Conservation (phyloP, 2,329 filamentous ascomycete genomes). For the Dactylonectria estremocensis region DNA sequence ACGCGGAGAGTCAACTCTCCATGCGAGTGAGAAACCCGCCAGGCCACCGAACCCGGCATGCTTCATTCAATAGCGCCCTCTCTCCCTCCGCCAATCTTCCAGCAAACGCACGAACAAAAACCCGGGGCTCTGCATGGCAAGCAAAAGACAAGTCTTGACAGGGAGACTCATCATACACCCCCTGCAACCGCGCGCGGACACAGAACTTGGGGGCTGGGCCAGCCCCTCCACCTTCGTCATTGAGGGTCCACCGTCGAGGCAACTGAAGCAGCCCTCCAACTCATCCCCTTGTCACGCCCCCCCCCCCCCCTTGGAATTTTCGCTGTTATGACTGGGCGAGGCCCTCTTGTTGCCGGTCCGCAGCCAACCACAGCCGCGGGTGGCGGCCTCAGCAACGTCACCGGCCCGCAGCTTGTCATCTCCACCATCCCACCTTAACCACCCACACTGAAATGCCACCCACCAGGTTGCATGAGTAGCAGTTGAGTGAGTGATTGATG, state of each 20-base stretch:
- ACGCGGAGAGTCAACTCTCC: too few species aligned
- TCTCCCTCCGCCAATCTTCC: neutral
- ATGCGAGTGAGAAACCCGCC: neutral
- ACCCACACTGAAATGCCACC: slow-evolving; percentile 3
- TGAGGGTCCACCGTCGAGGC: slow-evolving; percentile 48
- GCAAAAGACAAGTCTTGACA: too few species aligned
- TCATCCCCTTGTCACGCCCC: slow-evolving; percentile 3
- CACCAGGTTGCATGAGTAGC: neutral
- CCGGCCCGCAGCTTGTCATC: slow-evolving; percentile 36
- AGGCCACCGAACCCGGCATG: neutral
- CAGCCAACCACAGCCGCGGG: slow-evolving; percentile 39
- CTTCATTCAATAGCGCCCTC: neutral
- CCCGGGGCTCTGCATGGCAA: slow-evolving; percentile 14
- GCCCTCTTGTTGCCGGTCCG: slow-evolving; percentile 5
- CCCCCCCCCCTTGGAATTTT: too few species aligned
- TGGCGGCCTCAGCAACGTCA: slow-evolving; percentile 46
- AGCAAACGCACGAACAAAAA: neutral
- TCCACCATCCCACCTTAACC: neutral
- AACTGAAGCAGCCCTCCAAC: slow-evolving; percentile 7
- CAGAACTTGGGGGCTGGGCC: slow-evolving; percentile 1
- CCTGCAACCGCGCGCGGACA: slow-evolving; percentile 4
- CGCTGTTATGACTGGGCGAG: neutral
- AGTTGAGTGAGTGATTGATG: neutral
- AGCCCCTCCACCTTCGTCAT: slow-evolving; percentile 41
- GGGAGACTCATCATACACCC: neutral